A percentile compares a stretch with the other conserved stretches of the same genome.
Evolutionary conservation across 495 filamentous ascomycete genomes (phyloP).

Genomic region (Lasiosphaeria hispida): DNA sequence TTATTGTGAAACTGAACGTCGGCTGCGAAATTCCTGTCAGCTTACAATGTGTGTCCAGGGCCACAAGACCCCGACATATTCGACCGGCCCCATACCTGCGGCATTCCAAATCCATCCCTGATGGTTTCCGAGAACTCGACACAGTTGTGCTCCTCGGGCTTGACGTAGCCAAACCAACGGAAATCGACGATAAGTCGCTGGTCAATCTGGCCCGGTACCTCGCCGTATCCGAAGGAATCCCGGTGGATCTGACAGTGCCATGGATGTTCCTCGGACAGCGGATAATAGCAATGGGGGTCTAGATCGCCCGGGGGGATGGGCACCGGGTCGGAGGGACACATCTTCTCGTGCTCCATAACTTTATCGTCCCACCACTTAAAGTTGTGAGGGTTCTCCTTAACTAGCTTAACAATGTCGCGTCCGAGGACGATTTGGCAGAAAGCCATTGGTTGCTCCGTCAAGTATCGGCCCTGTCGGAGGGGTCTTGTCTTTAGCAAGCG

Average conservation of each 20-base stretch:
- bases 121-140: not conserved
- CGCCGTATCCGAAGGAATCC: not conserved
- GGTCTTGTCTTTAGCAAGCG: too few species aligned
- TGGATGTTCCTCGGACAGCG: not conserved
- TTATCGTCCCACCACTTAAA: not conserved
- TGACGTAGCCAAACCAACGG: not conserved
- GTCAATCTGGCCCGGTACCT: not conserved
- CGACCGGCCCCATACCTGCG: constrained; percentile 4
- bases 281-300: not conserved
- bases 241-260: not conserved
- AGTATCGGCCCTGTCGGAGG: too few species aligned
- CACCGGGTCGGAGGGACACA: not conserved
- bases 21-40: not conserved
- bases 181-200: not conserved
- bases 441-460: too few species aligned
- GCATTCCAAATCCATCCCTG: not conserved
- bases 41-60: not conserved
- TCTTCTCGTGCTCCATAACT: not conserved
- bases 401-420: not conserved
- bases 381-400: not conserved
- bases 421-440: too few species aligned
- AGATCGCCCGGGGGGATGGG: not conserved
- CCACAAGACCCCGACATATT: too few species aligned
- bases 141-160: not conserved
- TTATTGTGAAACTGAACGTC: not conserved